Evolutionary conservation across 306 rosid genomes (phyloP), one percentile per base, ranked within the genome.

Genomic region (Ammopiptanthus mongolicus): DNA sequence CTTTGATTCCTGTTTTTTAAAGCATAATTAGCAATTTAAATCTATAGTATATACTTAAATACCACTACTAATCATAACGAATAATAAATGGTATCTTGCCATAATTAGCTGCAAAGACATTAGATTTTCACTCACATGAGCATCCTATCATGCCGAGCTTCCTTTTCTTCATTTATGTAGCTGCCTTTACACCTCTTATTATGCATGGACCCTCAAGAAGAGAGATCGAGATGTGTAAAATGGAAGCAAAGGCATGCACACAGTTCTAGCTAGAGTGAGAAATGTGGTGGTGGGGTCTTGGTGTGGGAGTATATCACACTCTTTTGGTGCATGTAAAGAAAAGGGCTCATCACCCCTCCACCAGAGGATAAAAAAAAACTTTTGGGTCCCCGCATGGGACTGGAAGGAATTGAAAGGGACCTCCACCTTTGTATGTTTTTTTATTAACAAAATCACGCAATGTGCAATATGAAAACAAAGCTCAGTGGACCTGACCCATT

Each of bases 191-290:
- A 86, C 87, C 93, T 87, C 87, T 63, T 83, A 68, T 87, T 82
- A 75, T 89, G 86, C 89, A 87, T 77, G 85, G 86, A 76, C 85
- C 85, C 87, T 76, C 51, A 72, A 52, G 14, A 60, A 31, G 47
- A 59, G 66, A 75, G 80, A 79, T 78, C 69, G 85, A 87, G 82
- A 71, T 89, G 98, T 89, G 98, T 93, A 87, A 91, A 91, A 89
- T 80, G 79, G 87, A 93, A 91, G 98, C 96, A 93, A 93, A 89
- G 97, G 91, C 89, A 86, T 92, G 92, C 89, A 87, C 87, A 79
- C 85, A 87, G 34, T 12, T 82, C 71, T 75, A 80, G 77, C 71
- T 75, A 80, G 77, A 79, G 91, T 56, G 87, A 87, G 81, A 85
- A 42, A 65, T 41, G 78, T 81, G 76, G 71, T 68, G 76, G 89